A percentile compares a stretch with the other conserved stretches of the same genome.
Conservation (phyloP, 1,139 yeast species). For the Arxiozyma slooffiae region DNA sequence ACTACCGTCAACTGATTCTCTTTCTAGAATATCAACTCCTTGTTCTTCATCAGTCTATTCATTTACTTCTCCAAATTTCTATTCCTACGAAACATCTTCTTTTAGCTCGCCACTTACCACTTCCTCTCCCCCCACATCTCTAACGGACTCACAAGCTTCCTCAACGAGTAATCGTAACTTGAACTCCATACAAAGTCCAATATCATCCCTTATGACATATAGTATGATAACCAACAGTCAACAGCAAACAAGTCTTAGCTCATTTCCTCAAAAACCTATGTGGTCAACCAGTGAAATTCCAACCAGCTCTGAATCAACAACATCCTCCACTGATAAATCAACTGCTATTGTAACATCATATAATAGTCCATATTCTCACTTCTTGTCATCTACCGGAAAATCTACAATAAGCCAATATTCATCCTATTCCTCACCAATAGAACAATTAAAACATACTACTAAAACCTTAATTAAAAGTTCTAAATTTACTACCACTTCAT, state of each 20-base stretch:
- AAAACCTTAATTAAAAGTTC: not conserved
- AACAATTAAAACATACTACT: not conserved
- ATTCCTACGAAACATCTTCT: not conserved
- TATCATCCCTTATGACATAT: not conserved
- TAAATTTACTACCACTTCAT: not conserved
- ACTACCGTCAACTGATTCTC: not conserved
- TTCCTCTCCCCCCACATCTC: not conserved
- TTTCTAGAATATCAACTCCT: not conserved
- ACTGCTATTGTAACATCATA: not conserved
- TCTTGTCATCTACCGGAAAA: not conserved
- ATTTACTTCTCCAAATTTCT: not conserved
- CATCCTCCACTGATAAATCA: not conserved
- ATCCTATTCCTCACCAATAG: not conserved
- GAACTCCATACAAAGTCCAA: not conserved
- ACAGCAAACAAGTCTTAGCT: not conserved
- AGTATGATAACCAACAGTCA: not conserved
- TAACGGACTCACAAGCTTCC: not conserved
- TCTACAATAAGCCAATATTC: not conserved
- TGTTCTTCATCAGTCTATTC: not conserved
- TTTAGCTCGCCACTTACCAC: not conserved
- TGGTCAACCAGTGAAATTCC: not conserved
- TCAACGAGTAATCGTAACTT: not conserved
- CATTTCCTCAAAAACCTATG: not conserved
- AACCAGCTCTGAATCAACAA: not conserved
- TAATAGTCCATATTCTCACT: not conserved